Evolutionary conservation across 805 yeast genomes (phyloP), one percentile per base, ranked within the genome.

Genomic region (Starmerella apis): DNA sequence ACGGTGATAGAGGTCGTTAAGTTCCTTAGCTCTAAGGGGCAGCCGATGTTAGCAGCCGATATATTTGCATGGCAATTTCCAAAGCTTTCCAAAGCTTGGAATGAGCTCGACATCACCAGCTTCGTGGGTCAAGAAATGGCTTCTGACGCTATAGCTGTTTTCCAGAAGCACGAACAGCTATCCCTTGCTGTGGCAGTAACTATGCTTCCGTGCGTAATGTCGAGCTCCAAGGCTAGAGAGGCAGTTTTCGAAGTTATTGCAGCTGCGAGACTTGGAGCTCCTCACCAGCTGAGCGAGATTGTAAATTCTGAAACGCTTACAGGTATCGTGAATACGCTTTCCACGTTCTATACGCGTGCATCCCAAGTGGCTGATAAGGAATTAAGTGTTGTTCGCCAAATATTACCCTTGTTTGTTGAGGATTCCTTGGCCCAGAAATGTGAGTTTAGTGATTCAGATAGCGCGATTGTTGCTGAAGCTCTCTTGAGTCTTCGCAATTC

Each of bases 11-110:
- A 49, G 10, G 61, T 57, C 3, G 43, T 58, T 13, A 30, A 49
- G 14, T 53, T 41, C 35, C 30, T 56, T 3, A 22, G 42, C 18
- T 10, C 10, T 3, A 9, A 30, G 3, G 52, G 43, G 10, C 55
- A 65, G 41, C 51, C 52, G 2, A 45, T 51, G 43, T 54, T 63
- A 13, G 68, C 66, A 1, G 50, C 63, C 6, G 62, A 63, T 28
- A 48, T 64, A 1, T 59, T 63, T 39, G 53, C 49, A 4, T 54
- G 58, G 51, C 68, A 64, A 48, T 44, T 61, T 13, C 46, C 35
- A 3, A 45, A 41, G 25, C 50, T 60, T 4, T 46, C 13, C 1
- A 19, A 33, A 1, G 45, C 48, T 2, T 53, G 52, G 55, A 37
- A 23, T 4, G 14, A 14, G 9, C 32, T 30, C 7, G 48, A 46